Evolutionary conservation across 1,284 basidiomycete genomes (phyloP).

Genomic region (Chondrostereum purpureum): DNA sequence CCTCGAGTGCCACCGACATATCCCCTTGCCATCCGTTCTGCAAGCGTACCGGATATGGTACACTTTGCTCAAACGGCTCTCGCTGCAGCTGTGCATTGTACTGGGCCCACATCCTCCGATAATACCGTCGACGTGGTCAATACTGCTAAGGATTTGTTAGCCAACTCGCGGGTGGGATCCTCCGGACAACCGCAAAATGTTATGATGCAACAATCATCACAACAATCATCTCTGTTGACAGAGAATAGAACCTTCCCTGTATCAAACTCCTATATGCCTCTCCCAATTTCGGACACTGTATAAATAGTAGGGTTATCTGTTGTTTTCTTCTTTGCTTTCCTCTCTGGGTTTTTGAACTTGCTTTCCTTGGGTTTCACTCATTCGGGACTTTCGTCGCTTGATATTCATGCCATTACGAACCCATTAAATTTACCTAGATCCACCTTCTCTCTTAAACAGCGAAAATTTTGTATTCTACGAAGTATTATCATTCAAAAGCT

Average conservation of each 20-base stretch:
- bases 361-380: conserved; percentile 14
- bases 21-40: conserved; percentile 13
- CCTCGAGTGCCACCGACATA: conserved; percentile 6
- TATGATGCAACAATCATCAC: not conserved
- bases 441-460: conserved; percentile 12
- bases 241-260: conserved; percentile 1
- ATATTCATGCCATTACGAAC: conserved; percentile 15
- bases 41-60: conserved; percentile 14
- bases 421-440: conserved; percentile 11
- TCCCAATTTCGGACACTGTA: conserved; percentile 9
- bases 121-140: conserved; percentile 9
- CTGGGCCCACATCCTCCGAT: conserved; percentile 10
- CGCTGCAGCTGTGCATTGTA: conserved; percentile 12
- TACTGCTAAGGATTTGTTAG: conserved; percentile 10
- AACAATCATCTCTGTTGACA: not conserved
- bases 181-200: not conserved
- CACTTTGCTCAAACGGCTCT: conserved; percentile 13
- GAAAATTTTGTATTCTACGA: conserved; percentile 12
- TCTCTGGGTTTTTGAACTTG: conserved; percentile 13
- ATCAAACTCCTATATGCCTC: conserved; percentile 6
- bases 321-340: conserved; percentile 5
- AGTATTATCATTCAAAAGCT: conserved; percentile 17
- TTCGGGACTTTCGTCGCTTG: conserved; percentile 13
- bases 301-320: conserved; percentile 9
- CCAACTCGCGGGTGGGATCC: conserved; percentile 3